Conservation (phyloP, 306 rosid species). For the Neltuma alba region DNA sequence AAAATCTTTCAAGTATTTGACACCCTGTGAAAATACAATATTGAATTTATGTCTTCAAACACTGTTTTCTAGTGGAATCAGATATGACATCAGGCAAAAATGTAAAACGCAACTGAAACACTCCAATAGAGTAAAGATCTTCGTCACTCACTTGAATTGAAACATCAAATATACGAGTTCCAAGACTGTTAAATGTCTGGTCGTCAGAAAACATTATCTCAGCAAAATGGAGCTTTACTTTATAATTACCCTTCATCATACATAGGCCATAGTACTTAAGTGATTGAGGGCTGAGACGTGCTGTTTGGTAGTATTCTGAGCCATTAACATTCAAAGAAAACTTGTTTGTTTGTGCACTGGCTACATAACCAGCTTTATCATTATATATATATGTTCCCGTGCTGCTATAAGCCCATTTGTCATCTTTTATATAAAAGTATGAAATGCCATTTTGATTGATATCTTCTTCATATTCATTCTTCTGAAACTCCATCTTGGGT, state of each 20-base stretch:
- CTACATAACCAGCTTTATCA: background rate
- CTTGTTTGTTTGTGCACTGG: background rate
- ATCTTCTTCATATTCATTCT: constrained; percentile 55
- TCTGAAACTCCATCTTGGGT: constrained; percentile 15
- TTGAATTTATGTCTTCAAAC: constrained; percentile 13
- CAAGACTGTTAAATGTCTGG: constrained; percentile 48
- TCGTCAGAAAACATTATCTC: constrained; percentile 61
- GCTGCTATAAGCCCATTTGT: constrained; percentile 74
- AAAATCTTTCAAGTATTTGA: constrained; percentile 50
- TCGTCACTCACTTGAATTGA: constrained; percentile 76
- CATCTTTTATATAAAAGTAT: constrained; percentile 25
- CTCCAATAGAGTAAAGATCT: background rate
- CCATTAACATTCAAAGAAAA: background rate
- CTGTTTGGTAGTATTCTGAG: background rate
- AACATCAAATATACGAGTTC: constrained; percentile 70
- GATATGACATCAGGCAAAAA: background rate
- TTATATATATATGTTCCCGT: constrained; percentile 50
- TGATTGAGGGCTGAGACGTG: constrained; percentile 32
- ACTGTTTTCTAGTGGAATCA: background rate
- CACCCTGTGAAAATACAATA: constrained; percentile 48
- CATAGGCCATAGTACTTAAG: constrained; percentile 80
- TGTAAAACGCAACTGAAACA: background rate
- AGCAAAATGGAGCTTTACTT: constrained; percentile 75
- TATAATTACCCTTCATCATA: constrained; percentile 64
- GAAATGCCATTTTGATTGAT: constrained; percentile 36